phyloP scores from a whole-genome alignment of 1,139 yeast species.

The Wickerhamiella infanticola region DNA sequence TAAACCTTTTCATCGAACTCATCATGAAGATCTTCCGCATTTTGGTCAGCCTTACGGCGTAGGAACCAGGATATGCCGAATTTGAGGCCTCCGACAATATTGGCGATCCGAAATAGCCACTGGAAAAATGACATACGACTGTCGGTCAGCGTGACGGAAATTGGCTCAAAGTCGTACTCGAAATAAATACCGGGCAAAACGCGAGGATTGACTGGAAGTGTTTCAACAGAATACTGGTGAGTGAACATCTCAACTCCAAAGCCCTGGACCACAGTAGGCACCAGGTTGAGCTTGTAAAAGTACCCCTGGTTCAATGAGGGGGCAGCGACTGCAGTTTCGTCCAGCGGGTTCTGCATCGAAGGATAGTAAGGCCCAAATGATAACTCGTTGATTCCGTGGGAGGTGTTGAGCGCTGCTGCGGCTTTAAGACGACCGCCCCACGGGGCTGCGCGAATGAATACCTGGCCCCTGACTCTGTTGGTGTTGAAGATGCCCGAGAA shows the following conservation, averaged over 20 bases:
- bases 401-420: constrained; percentile 45
- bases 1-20: background rate
- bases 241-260: constrained; percentile 58
- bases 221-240: constrained; percentile 63
- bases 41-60: background rate
- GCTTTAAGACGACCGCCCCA: constrained; percentile 34
- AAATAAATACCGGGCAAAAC: constrained; percentile 60
- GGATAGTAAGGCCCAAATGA: constrained; percentile 90
- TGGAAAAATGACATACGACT: constrained; percentile 59
- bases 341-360: constrained; percentile 71
- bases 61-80: constrained; percentile 31
- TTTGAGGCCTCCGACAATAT: constrained; percentile 60
- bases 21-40: background rate
- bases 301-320: constrained; percentile 12
- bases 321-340: constrained; percentile 23
- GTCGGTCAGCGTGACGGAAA: constrained; percentile 54
- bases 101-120: constrained; percentile 63
- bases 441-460: constrained; percentile 70
- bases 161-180: constrained; percentile 79
- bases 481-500: constrained; percentile 78
- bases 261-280: constrained; percentile 65
- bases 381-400: constrained; percentile 74
- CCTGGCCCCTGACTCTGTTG: constrained; percentile 71
- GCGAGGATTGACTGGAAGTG: constrained; percentile 16
- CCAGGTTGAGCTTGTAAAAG: constrained; percentile 60